Evolutionary conservation across 306 rosid genomes (phyloP).

Genomic region (Mucuna pruriens): DNA sequence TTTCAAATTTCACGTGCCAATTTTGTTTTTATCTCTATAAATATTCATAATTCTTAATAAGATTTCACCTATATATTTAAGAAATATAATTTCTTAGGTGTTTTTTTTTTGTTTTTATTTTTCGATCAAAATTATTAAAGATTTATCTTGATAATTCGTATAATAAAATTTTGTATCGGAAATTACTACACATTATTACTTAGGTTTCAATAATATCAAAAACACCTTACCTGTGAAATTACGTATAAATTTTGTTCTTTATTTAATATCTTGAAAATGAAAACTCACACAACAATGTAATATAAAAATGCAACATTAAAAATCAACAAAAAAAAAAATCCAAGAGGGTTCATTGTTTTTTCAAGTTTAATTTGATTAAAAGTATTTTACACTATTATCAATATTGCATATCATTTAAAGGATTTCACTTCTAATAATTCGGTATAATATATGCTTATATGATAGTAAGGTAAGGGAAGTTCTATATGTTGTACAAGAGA

Average conservation of each 20-base stretch:
- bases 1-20: neutral
- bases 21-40: neutral
- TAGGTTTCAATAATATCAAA: too few relatives aligned
- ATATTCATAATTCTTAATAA: neutral
- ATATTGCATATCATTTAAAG: neutral
- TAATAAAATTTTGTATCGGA: too few relatives aligned
- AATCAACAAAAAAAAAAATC: neutral
- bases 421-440: neutral
- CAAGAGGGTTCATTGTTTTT: neutral
- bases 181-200: too few relatives aligned
- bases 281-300: too few relatives aligned
- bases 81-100: too few relatives aligned
- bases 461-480: neutral
- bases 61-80: neutral
- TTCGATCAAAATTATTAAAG: too few relatives aligned
- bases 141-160: too few relatives aligned
- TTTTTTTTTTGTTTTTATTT: too few relatives aligned
- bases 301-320: neutral
- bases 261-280: neutral
- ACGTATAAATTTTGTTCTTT: too few relatives aligned
- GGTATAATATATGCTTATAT: neutral
- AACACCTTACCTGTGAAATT: too few relatives aligned
- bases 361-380: neutral
- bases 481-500: neutral
- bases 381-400: neutral